Conservation (phyloP, 108 stramenopile genomes). For the Pseudonitzschia pungens region DNA sequence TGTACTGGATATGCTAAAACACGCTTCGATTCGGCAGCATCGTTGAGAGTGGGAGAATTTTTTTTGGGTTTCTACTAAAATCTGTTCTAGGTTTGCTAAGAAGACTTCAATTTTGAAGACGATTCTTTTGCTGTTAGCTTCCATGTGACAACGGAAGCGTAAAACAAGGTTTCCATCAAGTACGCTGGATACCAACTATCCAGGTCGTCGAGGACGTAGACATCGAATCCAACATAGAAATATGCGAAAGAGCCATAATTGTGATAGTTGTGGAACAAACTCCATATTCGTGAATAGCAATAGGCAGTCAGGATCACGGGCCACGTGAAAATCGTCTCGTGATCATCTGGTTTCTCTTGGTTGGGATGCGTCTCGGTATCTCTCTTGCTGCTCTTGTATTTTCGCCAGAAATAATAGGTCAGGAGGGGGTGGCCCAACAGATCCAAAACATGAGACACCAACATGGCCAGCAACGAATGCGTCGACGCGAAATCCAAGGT, state of each 20-base stretch:
- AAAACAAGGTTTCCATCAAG: conserved; percentile 44
- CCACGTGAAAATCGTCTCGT: conserved; percentile 32
- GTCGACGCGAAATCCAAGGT: conserved; percentile 20
- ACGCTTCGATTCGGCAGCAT: neutral
- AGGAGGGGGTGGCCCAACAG: conserved; percentile 48
- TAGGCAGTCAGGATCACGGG: conserved; percentile 45
- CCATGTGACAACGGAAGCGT: conserved; percentile 19
- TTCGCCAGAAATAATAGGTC: conserved; percentile 48
- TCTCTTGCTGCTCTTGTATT: conserved; percentile 12
- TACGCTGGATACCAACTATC: conserved; percentile 52
- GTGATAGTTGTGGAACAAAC: conserved; percentile 44
- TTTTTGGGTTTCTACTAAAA: too few species aligned
- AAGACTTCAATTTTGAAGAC: neutral
- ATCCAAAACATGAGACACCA: conserved; percentile 48
- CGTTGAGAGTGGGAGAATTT: too few species aligned
- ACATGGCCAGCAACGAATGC: conserved; percentile 23
- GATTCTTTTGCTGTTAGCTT: conserved; percentile 14
- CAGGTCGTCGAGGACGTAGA: conserved; percentile 45
- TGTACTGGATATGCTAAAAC: neutral
- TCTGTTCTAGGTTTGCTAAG: neutral
- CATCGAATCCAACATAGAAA: conserved; percentile 55
- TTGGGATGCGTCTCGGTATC: neutral
- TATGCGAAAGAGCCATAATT: conserved; percentile 34
- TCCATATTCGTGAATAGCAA: conserved; percentile 43
- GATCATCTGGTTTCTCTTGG: neutral